A percentile compares a stretch with the other conserved stretches of the same genome.
Evolutionary conservation across 345 rosid genomes (phyloP).

Genomic region (Viola odorata): DNA sequence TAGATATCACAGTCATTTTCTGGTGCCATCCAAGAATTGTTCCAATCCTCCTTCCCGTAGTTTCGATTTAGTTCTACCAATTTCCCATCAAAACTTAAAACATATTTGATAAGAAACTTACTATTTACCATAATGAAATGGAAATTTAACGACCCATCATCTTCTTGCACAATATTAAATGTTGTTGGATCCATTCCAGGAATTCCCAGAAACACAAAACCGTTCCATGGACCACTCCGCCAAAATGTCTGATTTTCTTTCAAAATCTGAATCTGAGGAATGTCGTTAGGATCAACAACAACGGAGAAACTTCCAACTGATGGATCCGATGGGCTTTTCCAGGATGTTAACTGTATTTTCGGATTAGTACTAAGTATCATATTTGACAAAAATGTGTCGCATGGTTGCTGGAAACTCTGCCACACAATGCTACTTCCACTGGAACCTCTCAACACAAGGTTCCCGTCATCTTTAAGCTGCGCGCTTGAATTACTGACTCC

Average conservation of each 20-base stretch:
- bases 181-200: constrained; percentile 26
- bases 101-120: not conserved
- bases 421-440: constrained; percentile 27
- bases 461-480: constrained; percentile 42
- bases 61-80: not conserved
- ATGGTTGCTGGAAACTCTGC: constrained; percentile 56
- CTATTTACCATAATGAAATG: not conserved
- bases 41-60: not conserved
- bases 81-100: constrained; percentile 32
- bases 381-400: constrained; percentile 19
- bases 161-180: constrained; percentile 17
- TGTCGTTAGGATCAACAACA: constrained; percentile 21
- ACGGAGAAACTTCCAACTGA: constrained; percentile 36
- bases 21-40: not conserved
- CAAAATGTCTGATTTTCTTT: constrained; percentile 29
- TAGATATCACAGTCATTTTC: not conserved
- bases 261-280: constrained; percentile 40
- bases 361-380: constrained; percentile 34
- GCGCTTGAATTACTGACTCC: constrained; percentile 23
- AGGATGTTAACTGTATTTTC: constrained; percentile 32
- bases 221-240: constrained; percentile 66
- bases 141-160: constrained; percentile 16
- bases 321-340: constrained; percentile 54
- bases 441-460: constrained; percentile 34
- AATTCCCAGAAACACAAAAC: constrained; percentile 33